A percentile compares a stretch with the other conserved stretches of the same genome.
These are phyloP conservation scores for Cladosporium sp. DNA, from an alignment of 2,329 filamentous ascomycete species.

Conservation along the genomic window DNA sequence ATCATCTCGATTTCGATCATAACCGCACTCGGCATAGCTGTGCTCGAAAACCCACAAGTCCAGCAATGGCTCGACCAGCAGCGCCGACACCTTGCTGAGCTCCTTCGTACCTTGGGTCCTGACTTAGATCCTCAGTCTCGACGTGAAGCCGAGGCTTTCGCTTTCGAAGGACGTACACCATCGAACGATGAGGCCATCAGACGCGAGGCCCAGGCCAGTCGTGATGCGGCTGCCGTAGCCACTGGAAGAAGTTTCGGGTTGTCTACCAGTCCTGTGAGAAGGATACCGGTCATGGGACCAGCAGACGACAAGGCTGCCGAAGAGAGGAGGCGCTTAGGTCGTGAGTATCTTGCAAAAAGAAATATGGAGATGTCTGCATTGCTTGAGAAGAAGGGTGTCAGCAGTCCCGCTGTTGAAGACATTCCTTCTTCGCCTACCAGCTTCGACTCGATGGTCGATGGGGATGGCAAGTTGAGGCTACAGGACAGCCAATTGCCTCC, in stretches of 20 bases:
- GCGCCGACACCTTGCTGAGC: slow-evolving; percentile 57
- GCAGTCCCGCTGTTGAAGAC: slow-evolving; percentile 15
- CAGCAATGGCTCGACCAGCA: slow-evolving; percentile 59
- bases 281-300: slow-evolving; percentile 28
- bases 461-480: slow-evolving; percentile 26
- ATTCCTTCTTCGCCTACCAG: slow-evolving; percentile 17
- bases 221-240: slow-evolving; percentile 30
- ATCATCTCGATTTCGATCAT: slow-evolving; percentile 59
- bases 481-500: not conserved
- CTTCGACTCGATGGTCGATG: slow-evolving; percentile 31
- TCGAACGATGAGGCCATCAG: slow-evolving; percentile 27
- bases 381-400: slow-evolving; percentile 25
- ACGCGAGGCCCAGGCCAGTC: slow-evolving; percentile 29
- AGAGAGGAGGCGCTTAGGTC: slow-evolving; percentile 31
- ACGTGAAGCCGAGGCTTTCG: slow-evolving; percentile 34
- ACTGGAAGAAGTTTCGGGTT: slow-evolving; percentile 27
- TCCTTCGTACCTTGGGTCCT: slow-evolving; percentile 57
- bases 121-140: slow-evolving; percentile 50
- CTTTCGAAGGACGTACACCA: slow-evolving; percentile 31
- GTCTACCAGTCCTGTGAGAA: slow-evolving; percentile 23
- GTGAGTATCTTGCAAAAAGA: slow-evolving; percentile 32
- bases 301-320: slow-evolving; percentile 29
- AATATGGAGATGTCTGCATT: slow-evolving; percentile 33
- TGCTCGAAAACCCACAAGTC: slow-evolving; percentile 61
- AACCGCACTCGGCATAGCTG: slow-evolving; percentile 58